Evolutionary conservation across 345 rosid species (phyloP).

Genomic region (Aurinia saxatilis): DNA sequence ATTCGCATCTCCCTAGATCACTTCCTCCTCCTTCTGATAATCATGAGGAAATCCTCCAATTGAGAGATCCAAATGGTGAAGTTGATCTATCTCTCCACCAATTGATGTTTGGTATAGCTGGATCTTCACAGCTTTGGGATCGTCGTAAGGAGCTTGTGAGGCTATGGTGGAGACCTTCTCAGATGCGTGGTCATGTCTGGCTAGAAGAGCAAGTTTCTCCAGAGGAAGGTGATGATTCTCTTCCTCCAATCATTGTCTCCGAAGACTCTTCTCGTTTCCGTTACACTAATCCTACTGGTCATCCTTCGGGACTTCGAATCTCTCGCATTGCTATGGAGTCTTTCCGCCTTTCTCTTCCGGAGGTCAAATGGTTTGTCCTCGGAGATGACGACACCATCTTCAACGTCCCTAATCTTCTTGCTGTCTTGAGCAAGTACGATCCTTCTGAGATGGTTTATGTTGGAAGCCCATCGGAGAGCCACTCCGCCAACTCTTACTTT

Average conservation of each 20-base stretch:
- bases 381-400: slow-evolving; percentile 94
- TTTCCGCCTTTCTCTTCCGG: slow-evolving; percentile 55
- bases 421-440: slow-evolving; percentile 70
- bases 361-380: slow-evolving; percentile 79
- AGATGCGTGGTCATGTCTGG: slow-evolving; percentile 85
- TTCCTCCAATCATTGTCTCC: slow-evolving; percentile 69
- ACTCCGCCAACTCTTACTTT: slow-evolving; percentile 80
- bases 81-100: slow-evolving; percentile 34
- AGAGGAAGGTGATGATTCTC: slow-evolving; percentile 43
- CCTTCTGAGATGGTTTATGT: slow-evolving; percentile 69
- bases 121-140: slow-evolving; percentile 73
- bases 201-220: slow-evolving; percentile 52
- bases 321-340: slow-evolving; percentile 64
- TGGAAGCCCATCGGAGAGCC: slow-evolving; percentile 84
- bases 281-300: slow-evolving; percentile 89
- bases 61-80: slow-evolving; percentile 26
- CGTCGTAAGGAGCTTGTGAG: slow-evolving; percentile 69
- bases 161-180: slow-evolving; percentile 79
- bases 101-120: slow-evolving; percentile 87
- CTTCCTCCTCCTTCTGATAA: slow-evolving; percentile 16
- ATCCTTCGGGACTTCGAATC: slow-evolving; percentile 89
- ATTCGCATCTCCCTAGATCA: slow-evolving; percentile 12
- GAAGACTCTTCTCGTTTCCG: slow-evolving; percentile 84
- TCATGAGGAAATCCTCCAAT: slow-evolving; percentile 3
- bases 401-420: slow-evolving; percentile 54